A percentile compares a stretch with the other conserved stretches of the same genome.
Conservation (phyloP, 2,329 filamentous ascomycete genomes). For the Trichoderma oligosporum region DNA sequence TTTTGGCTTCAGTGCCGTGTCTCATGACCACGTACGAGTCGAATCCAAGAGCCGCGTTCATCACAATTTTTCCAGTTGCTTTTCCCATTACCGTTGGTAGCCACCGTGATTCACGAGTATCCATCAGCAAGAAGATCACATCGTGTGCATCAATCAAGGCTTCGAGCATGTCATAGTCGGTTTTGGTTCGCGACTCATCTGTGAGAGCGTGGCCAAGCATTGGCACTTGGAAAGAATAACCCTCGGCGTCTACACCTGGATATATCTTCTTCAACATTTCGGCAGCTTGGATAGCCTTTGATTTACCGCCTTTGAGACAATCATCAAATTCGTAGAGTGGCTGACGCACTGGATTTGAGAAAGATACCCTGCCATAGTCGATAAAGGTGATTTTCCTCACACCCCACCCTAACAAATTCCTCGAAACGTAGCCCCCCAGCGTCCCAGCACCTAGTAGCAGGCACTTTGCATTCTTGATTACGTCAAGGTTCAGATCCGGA, state of each 20-base stretch:
- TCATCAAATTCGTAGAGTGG: conserved; percentile 89
- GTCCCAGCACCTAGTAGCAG: conserved; percentile 89
- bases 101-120: conserved; percentile 92
- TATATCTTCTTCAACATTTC: conserved; percentile 81
- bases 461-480: conserved; percentile 85
- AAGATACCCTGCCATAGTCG: conserved; percentile 89
- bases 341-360: conserved; percentile 93
- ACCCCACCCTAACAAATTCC: conserved; percentile 92
- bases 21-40: conserved; percentile 98
- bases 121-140: conserved; percentile 93
- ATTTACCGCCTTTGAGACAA: conserved; percentile 76
- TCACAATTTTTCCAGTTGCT: conserved; percentile 84
- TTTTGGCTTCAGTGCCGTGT: conserved; percentile 66
- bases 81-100: conserved; percentile 95
- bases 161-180: conserved; percentile 72
- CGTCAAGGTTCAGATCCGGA: conserved; percentile 79
- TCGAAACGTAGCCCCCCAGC: conserved; percentile 86
- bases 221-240: conserved; percentile 79
- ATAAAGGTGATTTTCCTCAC: conserved; percentile 93
- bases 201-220: conserved; percentile 91
- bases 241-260: conserved; percentile 78
- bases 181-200: conserved; percentile 64
- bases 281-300: conserved; percentile 78
- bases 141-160: conserved; percentile 79
- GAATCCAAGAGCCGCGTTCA: conserved; percentile 95